Base-by-base conservation (phyloP, 1,284 basidiomycete genomes). In the Puccinia horiana region DNA sequence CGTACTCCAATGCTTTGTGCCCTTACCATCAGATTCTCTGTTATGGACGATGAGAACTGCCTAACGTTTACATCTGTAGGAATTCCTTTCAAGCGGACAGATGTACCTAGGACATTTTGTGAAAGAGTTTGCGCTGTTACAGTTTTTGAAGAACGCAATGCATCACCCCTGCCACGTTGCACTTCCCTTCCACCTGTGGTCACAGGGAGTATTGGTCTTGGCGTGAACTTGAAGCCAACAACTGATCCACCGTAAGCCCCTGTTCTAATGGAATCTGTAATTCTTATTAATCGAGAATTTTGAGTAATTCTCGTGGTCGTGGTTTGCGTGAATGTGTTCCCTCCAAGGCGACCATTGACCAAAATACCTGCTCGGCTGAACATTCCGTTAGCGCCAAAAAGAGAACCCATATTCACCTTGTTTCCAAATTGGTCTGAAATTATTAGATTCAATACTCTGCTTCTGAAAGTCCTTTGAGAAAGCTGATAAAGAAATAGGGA, bases 351-450 rank as follows among this genome's bases (percentile, higher is more conserved):
- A n/a, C 37, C 63, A 67, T n/a, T 42, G 14, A 2, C 20, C 35
- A 23, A 14, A 32, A 26, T 42, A 35, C 12, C 37, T 42, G 37
- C 61, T 20, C 32, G 29, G 16, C 61, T 63, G 1, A 63, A 37
- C 4, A 37, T 63, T 18, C 61, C 61, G 16, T 63, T 63, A 6
- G 2, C 16, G 16, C 63, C 63, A 67, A 67, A 67, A 23, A 67
- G 35, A 4, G 37, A 42, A n/a, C 40, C 63, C 63, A 42, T n/a
- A 23, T 23, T 42, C 12, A 67, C 37, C n/a, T 26, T 20, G 9
- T 42, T 67, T 67, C 63, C 63, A 35, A 23, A 40, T 67, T 67
- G 63, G 42, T 67, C 63, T 42, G n/a, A 40, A 26, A 67, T 67
- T 6, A 42, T 42, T n/a, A n/a, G 18, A n/a, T 67, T 67, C 35